Percentiles rank a stretch among this genome's conserved stretches.
These are phyloP conservation scores for Fusarium devonianum DNA, from an alignment of 2,329 filamentous ascomycete genomes.

Conservation along the genomic window DNA sequence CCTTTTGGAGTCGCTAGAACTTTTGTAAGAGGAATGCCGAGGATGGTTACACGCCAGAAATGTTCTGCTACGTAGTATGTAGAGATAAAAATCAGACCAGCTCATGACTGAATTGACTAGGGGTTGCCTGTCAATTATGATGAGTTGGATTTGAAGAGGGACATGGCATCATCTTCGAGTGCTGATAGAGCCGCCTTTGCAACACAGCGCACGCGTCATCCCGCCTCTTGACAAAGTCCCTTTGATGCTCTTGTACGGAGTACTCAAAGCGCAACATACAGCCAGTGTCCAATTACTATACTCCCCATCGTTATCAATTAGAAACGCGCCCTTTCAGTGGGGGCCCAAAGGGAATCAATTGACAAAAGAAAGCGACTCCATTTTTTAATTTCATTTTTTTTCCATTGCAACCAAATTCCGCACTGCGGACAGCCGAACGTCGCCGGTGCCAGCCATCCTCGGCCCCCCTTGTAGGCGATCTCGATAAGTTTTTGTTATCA, in stretches of 20 bases:
- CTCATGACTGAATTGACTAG: not conserved
- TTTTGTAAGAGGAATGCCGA: conserved; percentile 17
- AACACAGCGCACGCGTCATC: too few relatives aligned
- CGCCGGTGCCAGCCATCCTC: conserved; percentile 4
- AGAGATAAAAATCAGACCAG: not conserved
- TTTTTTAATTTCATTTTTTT: too few relatives aligned
- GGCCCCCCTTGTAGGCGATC: not conserved
- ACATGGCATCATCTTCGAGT: not conserved
- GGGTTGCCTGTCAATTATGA: conserved; percentile 22
- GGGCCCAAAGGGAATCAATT: conserved; percentile 7
- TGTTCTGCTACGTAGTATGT: too few relatives aligned
- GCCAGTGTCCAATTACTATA: too few relatives aligned
- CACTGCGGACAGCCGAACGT: conserved; percentile 9
- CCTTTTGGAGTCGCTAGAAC: not conserved
- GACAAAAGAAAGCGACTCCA: not conserved
- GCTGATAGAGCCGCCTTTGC: too few relatives aligned
- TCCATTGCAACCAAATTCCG: too few relatives aligned
- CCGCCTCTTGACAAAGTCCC: too few relatives aligned
- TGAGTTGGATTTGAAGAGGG: not conserved
- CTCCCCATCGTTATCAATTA: too few relatives aligned
- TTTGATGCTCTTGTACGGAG: too few relatives aligned
- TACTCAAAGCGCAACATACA: too few relatives aligned
- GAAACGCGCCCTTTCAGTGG: conserved; percentile 26
- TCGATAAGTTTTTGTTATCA: not conserved
- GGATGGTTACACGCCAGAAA: not conserved